Evolutionary conservation across 1,284 basidiomycete genomes (phyloP), one percentile per base, ranked within the genome.

Genomic region (Pseudozyma hubeiensis): DNA sequence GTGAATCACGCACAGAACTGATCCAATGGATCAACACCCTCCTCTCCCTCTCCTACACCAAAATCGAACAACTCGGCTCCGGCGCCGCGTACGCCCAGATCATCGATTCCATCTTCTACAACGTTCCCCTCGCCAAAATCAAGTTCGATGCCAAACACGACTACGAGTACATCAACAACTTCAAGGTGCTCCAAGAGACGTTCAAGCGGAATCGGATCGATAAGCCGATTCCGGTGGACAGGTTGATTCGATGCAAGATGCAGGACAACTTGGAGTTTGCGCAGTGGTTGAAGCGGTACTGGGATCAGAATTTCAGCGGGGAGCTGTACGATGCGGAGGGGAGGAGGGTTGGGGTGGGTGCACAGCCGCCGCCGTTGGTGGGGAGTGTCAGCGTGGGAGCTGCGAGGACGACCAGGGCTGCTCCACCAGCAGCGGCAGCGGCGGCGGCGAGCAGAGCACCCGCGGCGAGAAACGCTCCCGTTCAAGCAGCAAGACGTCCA

Each of bases 181-280:
- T 90, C 88, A 98, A 98, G 86, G 89, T 98, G 79, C 87, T 99
- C 81, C 95, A 97, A 85, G 77, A 77, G 30, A 66, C 76, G 16
- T 84, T 85, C 46, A 80, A 81, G 56, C 65, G 72, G 92, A 91
- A 84, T 84, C 89, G 93, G 85, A 92, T 98, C 73, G 94, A 97
- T 85, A 98, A 96, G 93, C 95, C 96, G 14, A 95, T 99, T 82
- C 92, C 90, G 1, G 92, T 99, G 31, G 95, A 97, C 76, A 91
- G 88, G 79, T 89, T 99, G 55, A 90, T 94, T 49, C 96, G 96
- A 86, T 99, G 96, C 88, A 98, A 98, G 88, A 99, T 99, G 96
- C 97, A 98, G 86, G 97, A 99, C 86, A 99, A 99, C 86, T 91
- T 99, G 78, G 97, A 99, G 85, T 99, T 99, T 86, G 85, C 96